Evolutionary conservation across 108 stramenopile species (phyloP), one percentile per base, ranked within the genome.

Genomic region (Cyclotella baltica): DNA sequence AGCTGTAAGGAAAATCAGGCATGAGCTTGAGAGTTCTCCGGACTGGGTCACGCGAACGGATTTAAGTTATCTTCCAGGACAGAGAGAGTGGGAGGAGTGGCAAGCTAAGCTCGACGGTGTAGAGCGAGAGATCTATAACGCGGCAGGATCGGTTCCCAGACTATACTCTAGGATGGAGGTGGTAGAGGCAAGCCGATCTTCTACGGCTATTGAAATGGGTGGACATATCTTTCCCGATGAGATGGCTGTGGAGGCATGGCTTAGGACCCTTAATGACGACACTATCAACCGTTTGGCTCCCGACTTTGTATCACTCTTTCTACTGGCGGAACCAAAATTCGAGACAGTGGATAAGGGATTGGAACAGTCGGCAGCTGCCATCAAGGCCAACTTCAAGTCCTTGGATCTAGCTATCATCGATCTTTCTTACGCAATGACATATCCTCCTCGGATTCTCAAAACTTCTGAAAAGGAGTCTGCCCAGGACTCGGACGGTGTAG

Each of bases 171-270:
- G 48, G 29, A 28, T 67, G 48, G 67, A 67, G 1, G 48, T 19
- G 33, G 2, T 52, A 16, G 67, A 67, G 30, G 67, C 29, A 1
- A 0, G 25, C 19, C 20, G 29, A 33, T 11, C 4, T 3, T 29
- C 67, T 0, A 52, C 47, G 0, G 67, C 67, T n/a, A 51, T 67
- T 3, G 67, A 67, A 19, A 22, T 50, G 16, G 67, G 50, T 18
- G 67, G 67, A 9, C 43, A 34, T 50, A 29, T 67, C 16, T 67
- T 67, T 46, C 9, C 19, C 9, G 67, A 67, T 51, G 48, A 51
- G 50, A 30, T 19, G 1, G 67, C 38, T 1, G 20, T 28, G 5
- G 50, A 51, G 9, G 67, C 67, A 3, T 67, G 47, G 67, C 19
- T 28, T 8, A 0, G 47, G 0, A 67, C 67, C 1, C 5, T 6